Conservation (phyloP, 305 asterid species). For the Fraxinus xanthoxyloides region DNA sequence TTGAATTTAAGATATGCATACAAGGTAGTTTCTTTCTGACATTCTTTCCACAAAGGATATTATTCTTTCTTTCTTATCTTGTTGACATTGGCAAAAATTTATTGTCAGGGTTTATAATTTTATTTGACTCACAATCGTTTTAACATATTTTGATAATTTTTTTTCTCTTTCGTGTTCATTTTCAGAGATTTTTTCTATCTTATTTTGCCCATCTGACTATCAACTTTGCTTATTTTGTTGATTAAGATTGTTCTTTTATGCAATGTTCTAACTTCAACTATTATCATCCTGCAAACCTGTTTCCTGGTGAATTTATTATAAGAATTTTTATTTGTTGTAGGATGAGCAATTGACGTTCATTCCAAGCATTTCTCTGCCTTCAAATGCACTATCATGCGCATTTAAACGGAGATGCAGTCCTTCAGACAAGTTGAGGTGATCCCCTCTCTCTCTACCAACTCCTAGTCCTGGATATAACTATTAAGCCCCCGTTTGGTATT, state of each 20-base stretch:
- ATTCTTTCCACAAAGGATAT: background rate
- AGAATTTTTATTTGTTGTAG: slow-evolving; percentile 32
- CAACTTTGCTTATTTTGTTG: background rate
- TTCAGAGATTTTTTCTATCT: background rate
- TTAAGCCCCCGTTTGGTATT: too few relatives aligned
- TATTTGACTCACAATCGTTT: background rate
- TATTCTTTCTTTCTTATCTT: background rate
- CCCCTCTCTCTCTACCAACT: background rate
- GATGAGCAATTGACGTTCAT: slow-evolving; percentile 83
- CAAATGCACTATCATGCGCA: slow-evolving; percentile 71
- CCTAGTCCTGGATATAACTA: too few relatives aligned
- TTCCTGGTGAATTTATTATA: slow-evolving; percentile 17
- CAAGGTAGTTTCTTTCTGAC: slow-evolving; percentile 53
- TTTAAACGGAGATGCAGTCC: slow-evolving; percentile 83
- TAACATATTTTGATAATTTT: background rate
- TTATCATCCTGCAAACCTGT: slow-evolving; percentile 7
- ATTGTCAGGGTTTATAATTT: background rate
- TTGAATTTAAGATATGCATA: slow-evolving; percentile 66
- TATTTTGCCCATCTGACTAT: background rate
- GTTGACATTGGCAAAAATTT: background rate
- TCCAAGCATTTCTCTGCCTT: slow-evolving; percentile 82
- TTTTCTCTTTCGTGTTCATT: background rate
- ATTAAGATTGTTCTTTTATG: background rate
- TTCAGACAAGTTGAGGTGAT: slow-evolving; percentile 85
- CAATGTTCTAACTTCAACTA: background rate